Evolutionary conservation across 2,329 filamentous ascomycete genomes (phyloP).

Genomic region (Epichloe coenophiala): DNA sequence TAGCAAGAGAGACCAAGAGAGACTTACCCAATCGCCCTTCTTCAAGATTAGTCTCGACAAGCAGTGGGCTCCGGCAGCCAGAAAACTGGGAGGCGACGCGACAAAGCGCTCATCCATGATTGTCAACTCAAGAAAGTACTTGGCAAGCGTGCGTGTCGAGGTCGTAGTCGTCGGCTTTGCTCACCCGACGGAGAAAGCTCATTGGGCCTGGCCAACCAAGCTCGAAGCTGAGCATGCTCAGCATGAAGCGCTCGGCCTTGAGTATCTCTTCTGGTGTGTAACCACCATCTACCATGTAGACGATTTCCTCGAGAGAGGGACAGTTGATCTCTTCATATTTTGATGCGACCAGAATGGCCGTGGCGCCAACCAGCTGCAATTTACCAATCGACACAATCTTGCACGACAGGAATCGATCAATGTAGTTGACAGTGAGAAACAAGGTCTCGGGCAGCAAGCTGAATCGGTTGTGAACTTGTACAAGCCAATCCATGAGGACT

Average conservation of each 20-base stretch:
- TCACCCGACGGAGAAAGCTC: slow-evolving; percentile 93
- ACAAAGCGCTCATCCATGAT: slow-evolving; percentile 98
- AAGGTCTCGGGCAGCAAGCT: slow-evolving; percentile 83
- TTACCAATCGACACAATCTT: slow-evolving; percentile 94
- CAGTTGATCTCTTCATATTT: slow-evolving; percentile 99
- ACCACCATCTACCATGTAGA: slow-evolving; percentile 93
- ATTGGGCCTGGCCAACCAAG: slow-evolving; percentile 97
- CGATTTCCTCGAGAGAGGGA: slow-evolving; percentile 85
- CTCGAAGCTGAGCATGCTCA: slow-evolving; percentile 90
- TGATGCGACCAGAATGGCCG: slow-evolving; percentile 86
- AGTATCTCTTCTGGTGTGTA: slow-evolving; percentile 86
- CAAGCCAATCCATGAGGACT: slow-evolving; percentile 94
- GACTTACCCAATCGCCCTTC: slow-evolving; percentile 83
- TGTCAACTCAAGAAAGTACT: slow-evolving; percentile 94
- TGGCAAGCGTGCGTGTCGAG: slow-evolving; percentile 82
- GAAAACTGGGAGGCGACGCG: slow-evolving; percentile 75
- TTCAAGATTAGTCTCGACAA: slow-evolving; percentile 75
- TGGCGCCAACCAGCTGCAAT: slow-evolving; percentile 89
- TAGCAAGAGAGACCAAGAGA: background rate
- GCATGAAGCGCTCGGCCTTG: slow-evolving; percentile 96
- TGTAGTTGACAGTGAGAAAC: slow-evolving; percentile 90
- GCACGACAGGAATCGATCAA: slow-evolving; percentile 87
- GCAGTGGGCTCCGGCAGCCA: slow-evolving; percentile 85
- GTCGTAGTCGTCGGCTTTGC: slow-evolving; percentile 97
- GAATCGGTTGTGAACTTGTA: slow-evolving; percentile 91